Evolutionary conservation across 495 filamentous ascomycete genomes (phyloP).

Genomic region (Chaetomium cochliodes): DNA sequence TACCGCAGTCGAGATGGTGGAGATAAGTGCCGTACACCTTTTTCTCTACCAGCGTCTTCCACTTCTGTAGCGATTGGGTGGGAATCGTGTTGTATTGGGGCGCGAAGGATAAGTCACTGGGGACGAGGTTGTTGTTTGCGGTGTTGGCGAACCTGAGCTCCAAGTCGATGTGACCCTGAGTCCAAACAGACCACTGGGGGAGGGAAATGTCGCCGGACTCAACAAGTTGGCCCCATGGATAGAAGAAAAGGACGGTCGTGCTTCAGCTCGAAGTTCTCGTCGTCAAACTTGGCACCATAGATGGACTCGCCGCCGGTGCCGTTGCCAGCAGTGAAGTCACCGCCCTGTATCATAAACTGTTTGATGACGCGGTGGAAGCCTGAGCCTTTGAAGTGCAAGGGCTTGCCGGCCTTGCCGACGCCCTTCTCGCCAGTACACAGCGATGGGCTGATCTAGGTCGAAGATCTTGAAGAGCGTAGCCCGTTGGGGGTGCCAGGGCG

Average conservation of each 20-base stretch:
- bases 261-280: slow-evolving; percentile 93
- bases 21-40: slow-evolving; percentile 58
- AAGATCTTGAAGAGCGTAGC: background rate
- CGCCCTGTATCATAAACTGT: slow-evolving; percentile 99
- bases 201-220: too few species aligned
- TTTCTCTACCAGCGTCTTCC: slow-evolving; percentile 24
- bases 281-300: slow-evolving; percentile 96
- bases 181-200: slow-evolving; percentile 26
- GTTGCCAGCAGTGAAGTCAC: slow-evolving; percentile 81
- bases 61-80: background rate
- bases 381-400: slow-evolving; percentile 86
- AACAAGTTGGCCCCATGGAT: slow-evolving; percentile 39
- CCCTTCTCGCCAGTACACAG: slow-evolving; percentile 94
- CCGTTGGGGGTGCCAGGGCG: slow-evolving; percentile 15
- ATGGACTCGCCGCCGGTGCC: slow-evolving; percentile 97
- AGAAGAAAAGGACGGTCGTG: slow-evolving; percentile 93
- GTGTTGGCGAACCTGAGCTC: slow-evolving; percentile 18
- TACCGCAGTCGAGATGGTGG: slow-evolving; percentile 63
- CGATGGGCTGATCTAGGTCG: slow-evolving; percentile 57
- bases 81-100: background rate
- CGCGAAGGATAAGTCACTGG: background rate
- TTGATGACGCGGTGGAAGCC: slow-evolving; percentile 96
- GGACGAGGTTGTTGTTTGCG: background rate
- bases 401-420: slow-evolving; percentile 76
- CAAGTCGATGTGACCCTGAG: slow-evolving; percentile 43